A percentile compares a stretch with the other conserved stretches of the same genome.
Conservation (phyloP, 2,329 filamentous ascomycete species). For the Arthrinium puccinioides region DNA sequence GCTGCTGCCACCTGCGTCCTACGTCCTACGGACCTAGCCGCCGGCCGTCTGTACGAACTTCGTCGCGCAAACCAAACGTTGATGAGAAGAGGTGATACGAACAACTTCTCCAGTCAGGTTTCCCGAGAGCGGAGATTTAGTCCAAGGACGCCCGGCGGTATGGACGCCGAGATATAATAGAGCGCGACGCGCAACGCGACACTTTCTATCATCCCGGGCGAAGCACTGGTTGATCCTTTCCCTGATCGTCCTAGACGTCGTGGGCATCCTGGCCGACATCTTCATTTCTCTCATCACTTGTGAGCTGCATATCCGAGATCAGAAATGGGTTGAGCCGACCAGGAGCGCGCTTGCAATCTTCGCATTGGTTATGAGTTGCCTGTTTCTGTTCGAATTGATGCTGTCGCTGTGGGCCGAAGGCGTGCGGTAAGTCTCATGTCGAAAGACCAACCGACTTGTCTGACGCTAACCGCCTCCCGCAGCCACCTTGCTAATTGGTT, state of each 20-base stretch:
- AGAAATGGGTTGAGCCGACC: slow-evolving; percentile 32
- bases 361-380: slow-evolving; percentile 51
- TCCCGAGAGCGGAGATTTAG: slow-evolving; percentile 5
- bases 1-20: no score
- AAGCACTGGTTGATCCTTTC: slow-evolving; percentile 39
- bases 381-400: slow-evolving; percentile 58
- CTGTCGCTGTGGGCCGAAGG: slow-evolving; percentile 56
- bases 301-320: slow-evolving; percentile 31
- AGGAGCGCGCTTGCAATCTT: slow-evolving; percentile 36
- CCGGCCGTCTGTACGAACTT: no score
- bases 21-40: no score
- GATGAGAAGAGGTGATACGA: no score
- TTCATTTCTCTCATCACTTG: slow-evolving; percentile 42
- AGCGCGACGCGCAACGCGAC: slow-evolving; percentile 9
- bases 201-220: slow-evolving; percentile 24
- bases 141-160: neutral
- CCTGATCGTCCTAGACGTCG: slow-evolving; percentile 37
- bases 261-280: slow-evolving; percentile 37
- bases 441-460: neutral
- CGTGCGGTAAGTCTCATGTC: slow-evolving; percentile 34
- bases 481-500: slow-evolving; percentile 54
- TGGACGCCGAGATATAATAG: slow-evolving; percentile 7
- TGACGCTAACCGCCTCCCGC: neutral
- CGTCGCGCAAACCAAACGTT: no score
- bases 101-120: slow-evolving; percentile 5